Conservation (phyloP, 2,329 filamentous ascomycete genomes). For the Aureobasidium pullulans region DNA sequence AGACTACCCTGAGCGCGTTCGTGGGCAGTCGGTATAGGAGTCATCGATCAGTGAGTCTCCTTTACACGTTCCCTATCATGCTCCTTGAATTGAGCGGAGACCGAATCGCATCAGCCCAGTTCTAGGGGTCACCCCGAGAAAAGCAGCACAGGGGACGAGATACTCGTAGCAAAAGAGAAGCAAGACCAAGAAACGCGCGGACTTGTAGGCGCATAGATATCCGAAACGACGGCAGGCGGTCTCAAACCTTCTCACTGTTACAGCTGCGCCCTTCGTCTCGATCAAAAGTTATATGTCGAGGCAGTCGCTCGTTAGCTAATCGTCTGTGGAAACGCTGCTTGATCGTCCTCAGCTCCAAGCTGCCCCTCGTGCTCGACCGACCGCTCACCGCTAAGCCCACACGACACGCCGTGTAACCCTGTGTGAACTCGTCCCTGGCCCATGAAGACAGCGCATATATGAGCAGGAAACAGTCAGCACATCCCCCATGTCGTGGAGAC, state of each 20-base stretch:
- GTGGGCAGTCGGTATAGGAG: neutral
- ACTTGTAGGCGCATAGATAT: neutral
- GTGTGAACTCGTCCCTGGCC: neutral
- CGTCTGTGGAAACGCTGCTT: neutral
- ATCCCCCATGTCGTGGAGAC: slow-evolving; percentile 83
- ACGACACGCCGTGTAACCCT: neutral
- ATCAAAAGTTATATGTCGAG: neutral
- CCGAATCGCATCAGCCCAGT: neutral
- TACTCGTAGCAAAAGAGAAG: neutral
- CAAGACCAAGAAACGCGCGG: neutral
- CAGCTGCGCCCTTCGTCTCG: neutral
- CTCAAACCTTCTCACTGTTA: neutral
- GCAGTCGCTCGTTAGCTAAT: neutral
- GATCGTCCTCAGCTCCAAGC: neutral
- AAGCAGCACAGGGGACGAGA: neutral
- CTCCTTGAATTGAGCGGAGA: neutral
- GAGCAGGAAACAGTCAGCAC: neutral
- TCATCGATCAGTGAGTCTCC: neutral
- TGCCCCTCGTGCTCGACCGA: neutral
- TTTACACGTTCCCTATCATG: neutral
- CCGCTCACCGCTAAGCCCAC: neutral
- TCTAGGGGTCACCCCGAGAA: neutral
- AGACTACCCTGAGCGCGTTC: neutral
- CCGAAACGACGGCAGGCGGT: slow-evolving; percentile 1
- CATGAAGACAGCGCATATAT: neutral